These are phyloP conservation scores for Pichia kudriavzevii DNA, from an alignment of 1,139 yeast species.

Conservation along the genomic window DNA sequence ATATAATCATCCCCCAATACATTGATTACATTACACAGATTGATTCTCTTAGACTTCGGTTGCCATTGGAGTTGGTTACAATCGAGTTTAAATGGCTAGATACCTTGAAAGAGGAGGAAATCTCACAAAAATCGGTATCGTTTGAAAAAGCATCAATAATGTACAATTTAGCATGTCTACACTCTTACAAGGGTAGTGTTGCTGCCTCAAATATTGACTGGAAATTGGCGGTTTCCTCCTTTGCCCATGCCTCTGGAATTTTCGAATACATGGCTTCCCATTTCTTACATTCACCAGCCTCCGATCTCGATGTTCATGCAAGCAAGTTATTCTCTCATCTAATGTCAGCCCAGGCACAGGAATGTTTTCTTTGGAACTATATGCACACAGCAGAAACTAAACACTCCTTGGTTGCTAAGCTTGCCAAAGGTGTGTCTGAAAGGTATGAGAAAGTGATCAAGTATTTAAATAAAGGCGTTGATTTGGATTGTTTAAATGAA, in stretches of 20 bases:
- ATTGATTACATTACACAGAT: constrained; percentile 75
- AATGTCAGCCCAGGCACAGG: constrained; percentile 85
- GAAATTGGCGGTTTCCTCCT: constrained; percentile 52
- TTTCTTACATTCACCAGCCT: constrained; percentile 84
- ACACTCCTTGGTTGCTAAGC: constrained; percentile 63
- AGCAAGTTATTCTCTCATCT: constrained; percentile 56
- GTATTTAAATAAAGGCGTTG: constrained; percentile 21
- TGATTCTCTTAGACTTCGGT: constrained; percentile 68
- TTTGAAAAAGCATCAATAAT: constrained; percentile 85
- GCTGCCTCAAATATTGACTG: constrained; percentile 37
- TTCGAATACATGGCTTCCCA: constrained; percentile 67
- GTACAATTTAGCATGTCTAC: constrained; percentile 61
- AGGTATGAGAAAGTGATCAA: constrained; percentile 49
- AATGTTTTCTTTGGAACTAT: constrained; percentile 62
- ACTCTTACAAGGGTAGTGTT: constrained; percentile 39
- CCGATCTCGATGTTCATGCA: constrained; percentile 66
- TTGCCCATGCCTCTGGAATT: constrained; percentile 78
- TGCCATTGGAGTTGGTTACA: constrained; percentile 43
- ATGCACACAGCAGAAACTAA: constrained; percentile 40
- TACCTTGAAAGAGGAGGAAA: constrained; percentile 47
- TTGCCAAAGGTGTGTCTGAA: constrained; percentile 55
- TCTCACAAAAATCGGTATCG: constrained; percentile 61
- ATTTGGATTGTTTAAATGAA: constrained; percentile 16
- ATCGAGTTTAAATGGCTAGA: constrained; percentile 76
- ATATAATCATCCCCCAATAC: constrained; percentile 38